These are phyloP conservation scores for Rhodotorula sp. DNA, from an alignment of 1,284 basidiomycete genomes.

Conservation along the genomic window DNA sequence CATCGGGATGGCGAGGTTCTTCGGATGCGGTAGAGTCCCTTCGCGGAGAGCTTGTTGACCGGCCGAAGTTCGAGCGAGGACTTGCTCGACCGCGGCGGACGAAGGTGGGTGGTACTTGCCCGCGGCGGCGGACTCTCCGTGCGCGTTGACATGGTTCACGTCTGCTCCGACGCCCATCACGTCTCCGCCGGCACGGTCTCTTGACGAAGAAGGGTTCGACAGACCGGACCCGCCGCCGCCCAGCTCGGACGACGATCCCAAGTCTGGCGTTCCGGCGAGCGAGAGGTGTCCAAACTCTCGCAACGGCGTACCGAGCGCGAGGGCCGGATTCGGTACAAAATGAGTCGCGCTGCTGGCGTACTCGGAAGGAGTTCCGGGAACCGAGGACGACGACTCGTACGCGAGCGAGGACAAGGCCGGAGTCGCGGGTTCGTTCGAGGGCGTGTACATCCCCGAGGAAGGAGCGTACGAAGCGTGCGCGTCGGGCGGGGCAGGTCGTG, in stretches of 20 bases:
- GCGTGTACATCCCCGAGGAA: conserved; percentile 1
- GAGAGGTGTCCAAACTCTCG: conserved; percentile 15
- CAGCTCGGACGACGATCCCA: background rate
- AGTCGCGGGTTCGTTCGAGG: conserved; percentile 7
- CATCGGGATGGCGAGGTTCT: conserved; percentile 4
- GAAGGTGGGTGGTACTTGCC: background rate
- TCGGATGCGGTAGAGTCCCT: conserved; percentile 6
- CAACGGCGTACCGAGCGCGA: conserved; percentile 18
- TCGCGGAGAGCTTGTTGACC: conserved; percentile 20
- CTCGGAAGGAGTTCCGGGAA: conserved; percentile 8
- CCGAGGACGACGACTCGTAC: background rate
- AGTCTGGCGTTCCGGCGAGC: conserved; percentile 12
- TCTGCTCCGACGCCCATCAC: conserved; percentile 16
- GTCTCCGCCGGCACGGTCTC: background rate
- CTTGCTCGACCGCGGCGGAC: background rate
- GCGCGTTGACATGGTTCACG: background rate
- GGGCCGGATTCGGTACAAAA: conserved; percentile 4
- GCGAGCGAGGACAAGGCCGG: conserved; percentile 10
- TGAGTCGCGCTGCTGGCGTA: background rate
- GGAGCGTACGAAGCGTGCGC: conserved; percentile 1
- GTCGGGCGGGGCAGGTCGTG: background rate
- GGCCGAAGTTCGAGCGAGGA: conserved; percentile 22
- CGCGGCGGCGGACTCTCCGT: background rate
- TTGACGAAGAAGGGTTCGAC: conserved; percentile 6
- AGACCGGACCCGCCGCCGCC: background rate